Evolutionary conservation across 2,329 filamentous ascomycete species (phyloP).

Genomic region (Diaporthe capsici): DNA sequence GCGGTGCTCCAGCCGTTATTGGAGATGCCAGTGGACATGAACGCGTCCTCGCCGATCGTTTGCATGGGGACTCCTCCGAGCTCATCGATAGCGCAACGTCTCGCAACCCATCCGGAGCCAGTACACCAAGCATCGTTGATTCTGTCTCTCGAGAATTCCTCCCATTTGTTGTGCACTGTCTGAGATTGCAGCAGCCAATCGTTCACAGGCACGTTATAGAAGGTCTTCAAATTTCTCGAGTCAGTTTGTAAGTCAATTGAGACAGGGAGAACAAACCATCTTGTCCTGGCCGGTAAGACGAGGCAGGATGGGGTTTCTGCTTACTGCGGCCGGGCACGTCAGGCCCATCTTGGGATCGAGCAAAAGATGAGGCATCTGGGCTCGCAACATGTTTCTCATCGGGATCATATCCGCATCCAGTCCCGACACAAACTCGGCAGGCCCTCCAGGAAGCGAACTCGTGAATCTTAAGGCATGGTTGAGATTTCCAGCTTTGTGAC

Average conservation of each 20-base stretch:
- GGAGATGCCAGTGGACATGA: slow-evolving; percentile 70
- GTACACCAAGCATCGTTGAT: slow-evolving; percentile 70
- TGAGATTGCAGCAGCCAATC: slow-evolving; percentile 59
- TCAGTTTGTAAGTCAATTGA: background rate
- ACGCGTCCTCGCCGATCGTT: slow-evolving; percentile 73
- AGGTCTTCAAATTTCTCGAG: slow-evolving; percentile 55
- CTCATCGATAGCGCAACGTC: slow-evolving; percentile 70
- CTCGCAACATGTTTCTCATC: slow-evolving; percentile 71
- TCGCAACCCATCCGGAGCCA: slow-evolving; percentile 73
- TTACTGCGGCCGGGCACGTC: slow-evolving; percentile 69
- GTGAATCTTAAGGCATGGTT: slow-evolving; percentile 70
- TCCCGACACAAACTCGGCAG: slow-evolving; percentile 72
- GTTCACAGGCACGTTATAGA: slow-evolving; percentile 72
- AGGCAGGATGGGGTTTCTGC: background rate
- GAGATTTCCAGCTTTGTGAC: slow-evolving; percentile 73
- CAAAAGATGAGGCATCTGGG: slow-evolving; percentile 71
- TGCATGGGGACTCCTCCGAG: slow-evolving; percentile 74
- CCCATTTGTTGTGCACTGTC: slow-evolving; percentile 20
- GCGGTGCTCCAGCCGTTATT: slow-evolving; percentile 74
- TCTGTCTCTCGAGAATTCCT: slow-evolving; percentile 25
- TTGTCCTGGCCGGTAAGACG: too few species aligned
- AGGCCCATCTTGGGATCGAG: slow-evolving; percentile 69
- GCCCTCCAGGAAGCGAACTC: slow-evolving; percentile 65
- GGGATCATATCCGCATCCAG: slow-evolving; percentile 79
- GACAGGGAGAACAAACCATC: background rate